Conservation (phyloP, 2,329 filamentous ascomycete genomes). For the Scytalidium lignicola region DNA sequence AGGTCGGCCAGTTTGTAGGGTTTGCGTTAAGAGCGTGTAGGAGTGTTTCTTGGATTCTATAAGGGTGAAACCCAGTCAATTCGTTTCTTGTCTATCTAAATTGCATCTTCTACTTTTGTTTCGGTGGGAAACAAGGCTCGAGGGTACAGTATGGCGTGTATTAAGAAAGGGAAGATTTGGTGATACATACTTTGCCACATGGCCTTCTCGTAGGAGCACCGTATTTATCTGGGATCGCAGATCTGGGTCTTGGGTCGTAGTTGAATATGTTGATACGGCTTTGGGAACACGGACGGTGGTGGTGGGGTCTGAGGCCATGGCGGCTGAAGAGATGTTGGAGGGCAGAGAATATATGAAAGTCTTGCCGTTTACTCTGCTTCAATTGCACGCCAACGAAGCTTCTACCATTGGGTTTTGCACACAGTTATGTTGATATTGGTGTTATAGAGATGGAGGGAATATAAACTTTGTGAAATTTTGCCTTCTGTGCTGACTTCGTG, state of each 20-base stretch:
- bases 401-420: neutral
- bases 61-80: conserved; percentile 4
- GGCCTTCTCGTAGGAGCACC: conserved; percentile 51
- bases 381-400: neutral
- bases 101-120: too few relatives aligned
- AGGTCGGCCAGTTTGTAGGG: conserved; percentile 57
- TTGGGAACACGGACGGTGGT: conserved; percentile 52
- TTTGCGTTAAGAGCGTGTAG: conserved; percentile 57
- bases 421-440: neutral
- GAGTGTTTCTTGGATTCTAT: conserved; percentile 59
- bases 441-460: neutral
- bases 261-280: conserved; percentile 51
- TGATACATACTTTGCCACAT: conserved; percentile 49
- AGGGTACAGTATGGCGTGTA: neutral
- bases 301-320: conserved; percentile 22
- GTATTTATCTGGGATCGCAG: conserved; percentile 59
- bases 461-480: too few relatives aligned
- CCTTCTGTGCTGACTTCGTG: neutral
- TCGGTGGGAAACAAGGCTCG: neutral
- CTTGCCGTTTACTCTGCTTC: neutral
- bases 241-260: conserved; percentile 56
- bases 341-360: neutral
- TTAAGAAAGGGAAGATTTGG: neutral
- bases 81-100: neutral
- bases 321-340: neutral